These are phyloP conservation scores for Cadophora luteo-olivacea DNA, from an alignment of 2,329 filamentous ascomycete species.

Conservation along the genomic window DNA sequence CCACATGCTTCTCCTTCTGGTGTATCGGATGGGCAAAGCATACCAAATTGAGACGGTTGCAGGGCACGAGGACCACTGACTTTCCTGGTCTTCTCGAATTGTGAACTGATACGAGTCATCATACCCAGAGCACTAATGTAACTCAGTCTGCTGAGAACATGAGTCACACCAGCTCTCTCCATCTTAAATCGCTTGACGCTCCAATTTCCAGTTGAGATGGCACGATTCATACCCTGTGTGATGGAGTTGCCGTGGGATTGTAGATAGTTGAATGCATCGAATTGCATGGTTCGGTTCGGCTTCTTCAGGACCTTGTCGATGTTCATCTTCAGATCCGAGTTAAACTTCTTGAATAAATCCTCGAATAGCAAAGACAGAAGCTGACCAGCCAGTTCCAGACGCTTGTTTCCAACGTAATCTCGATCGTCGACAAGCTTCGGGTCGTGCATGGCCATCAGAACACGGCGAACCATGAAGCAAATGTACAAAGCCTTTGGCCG, in stretches of 20 bases:
- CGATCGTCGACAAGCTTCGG: constrained; percentile 90
- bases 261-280: constrained; percentile 87
- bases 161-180: constrained; percentile 95
- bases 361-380: constrained; percentile 93
- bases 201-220: constrained; percentile 98
- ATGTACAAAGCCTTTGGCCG: constrained; percentile 97
- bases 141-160: constrained; percentile 92
- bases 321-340: constrained; percentile 84
- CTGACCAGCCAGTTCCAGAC: constrained; percentile 92
- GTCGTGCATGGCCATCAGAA: constrained; percentile 92
- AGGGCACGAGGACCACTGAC: constrained; percentile 94
- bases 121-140: constrained; percentile 97
- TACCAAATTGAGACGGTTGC: constrained; percentile 97
- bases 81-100: constrained; percentile 98
- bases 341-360: constrained; percentile 97
- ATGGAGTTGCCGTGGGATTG: constrained; percentile 86
- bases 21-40: constrained; percentile 96
- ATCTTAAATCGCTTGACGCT: constrained; percentile 98
- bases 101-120: constrained; percentile 99
- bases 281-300: constrained; percentile 84
- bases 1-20: constrained; percentile 98
- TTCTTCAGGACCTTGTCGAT: constrained; percentile 97
- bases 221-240: constrained; percentile 90
- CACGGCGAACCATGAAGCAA: constrained; percentile 95
- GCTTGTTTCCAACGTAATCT: constrained; percentile 98